A percentile compares a stretch with the other conserved stretches of the same genome.
Evolutionary conservation across 768 basidiomycete species (phyloP).

Genomic region (Roridomyces roridus): DNA sequence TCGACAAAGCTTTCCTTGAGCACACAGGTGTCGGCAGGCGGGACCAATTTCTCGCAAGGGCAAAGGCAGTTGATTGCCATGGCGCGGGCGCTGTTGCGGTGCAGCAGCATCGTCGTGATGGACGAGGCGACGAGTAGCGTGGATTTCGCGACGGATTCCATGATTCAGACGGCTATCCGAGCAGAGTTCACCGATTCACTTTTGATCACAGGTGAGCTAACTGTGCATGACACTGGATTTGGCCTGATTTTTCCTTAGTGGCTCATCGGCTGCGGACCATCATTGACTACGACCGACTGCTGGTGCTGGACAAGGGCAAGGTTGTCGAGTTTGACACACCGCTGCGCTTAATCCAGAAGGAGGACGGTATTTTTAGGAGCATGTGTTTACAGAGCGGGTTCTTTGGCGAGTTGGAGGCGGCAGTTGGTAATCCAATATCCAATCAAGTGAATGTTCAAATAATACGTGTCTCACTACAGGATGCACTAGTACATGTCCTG

Average conservation of each 20-base stretch:
- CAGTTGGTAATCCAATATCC: too few species aligned
- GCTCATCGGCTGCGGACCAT: slow-evolving; percentile 41
- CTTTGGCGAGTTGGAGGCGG: slow-evolving; percentile 10
- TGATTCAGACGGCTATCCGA: slow-evolving; percentile 87
- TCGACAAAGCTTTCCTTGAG: slow-evolving; percentile 69
- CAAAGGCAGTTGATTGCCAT: slow-evolving; percentile 88
- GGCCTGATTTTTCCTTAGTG: slow-evolving; percentile 8
- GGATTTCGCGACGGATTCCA: slow-evolving; percentile 66
- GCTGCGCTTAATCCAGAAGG: slow-evolving; percentile 12
- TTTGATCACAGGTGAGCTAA: slow-evolving; percentile 55
- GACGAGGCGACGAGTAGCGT: slow-evolving; percentile 74
- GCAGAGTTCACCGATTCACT: slow-evolving; percentile 82
- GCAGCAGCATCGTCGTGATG: slow-evolving; percentile 76
- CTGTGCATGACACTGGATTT: not conserved
- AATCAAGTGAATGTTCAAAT: too few species aligned
- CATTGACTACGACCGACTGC: slow-evolving; percentile 61
- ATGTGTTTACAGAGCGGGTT: slow-evolving; percentile 17
- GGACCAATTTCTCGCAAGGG: slow-evolving; percentile 91
- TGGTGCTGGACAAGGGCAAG: slow-evolving; percentile 58
- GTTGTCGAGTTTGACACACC: slow-evolving; percentile 60
- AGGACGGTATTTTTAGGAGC: slow-evolving; percentile 10
- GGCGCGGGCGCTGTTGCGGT: slow-evolving; percentile 80
- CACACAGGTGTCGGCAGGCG: slow-evolving; percentile 83
- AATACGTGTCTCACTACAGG: too few species aligned
- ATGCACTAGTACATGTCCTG: too few species aligned